Conservation (phyloP, 768 basidiomycete genomes). For the Chalciporus sphaerocephalus region DNA sequence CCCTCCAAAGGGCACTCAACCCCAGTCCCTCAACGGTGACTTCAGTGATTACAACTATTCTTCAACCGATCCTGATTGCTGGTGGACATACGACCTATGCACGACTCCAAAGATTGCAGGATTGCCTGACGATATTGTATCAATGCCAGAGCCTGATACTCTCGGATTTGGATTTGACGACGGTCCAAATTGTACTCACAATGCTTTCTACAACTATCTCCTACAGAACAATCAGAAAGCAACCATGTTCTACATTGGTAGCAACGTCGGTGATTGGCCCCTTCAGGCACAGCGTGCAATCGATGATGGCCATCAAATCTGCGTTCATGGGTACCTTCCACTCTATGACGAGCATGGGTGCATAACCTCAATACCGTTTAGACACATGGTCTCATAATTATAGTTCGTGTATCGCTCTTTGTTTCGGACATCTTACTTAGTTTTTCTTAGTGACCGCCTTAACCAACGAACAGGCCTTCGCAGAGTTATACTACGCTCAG, state of each 20-base stretch:
- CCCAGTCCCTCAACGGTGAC: constrained; percentile 26
- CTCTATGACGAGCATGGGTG: too few species aligned
- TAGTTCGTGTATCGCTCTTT: constrained; percentile 36
- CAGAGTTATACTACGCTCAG: too few species aligned
- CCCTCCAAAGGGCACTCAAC: constrained; percentile 32
- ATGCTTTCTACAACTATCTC: constrained; percentile 56
- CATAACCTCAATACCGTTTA: neutral
- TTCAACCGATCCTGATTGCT: constrained; percentile 47
- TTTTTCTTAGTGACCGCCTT: constrained; percentile 48
- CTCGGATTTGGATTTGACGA: constrained; percentile 62
- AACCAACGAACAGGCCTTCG: constrained; percentile 62
- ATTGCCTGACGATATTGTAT: constrained; percentile 40
- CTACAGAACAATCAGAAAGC: constrained; percentile 53
- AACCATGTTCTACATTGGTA: constrained; percentile 59
- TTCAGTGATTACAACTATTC: constrained; percentile 35
- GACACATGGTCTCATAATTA: constrained; percentile 39
- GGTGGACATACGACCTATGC: constrained; percentile 39
- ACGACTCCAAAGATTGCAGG: constrained; percentile 43
- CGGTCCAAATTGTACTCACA: constrained; percentile 63
- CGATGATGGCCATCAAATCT: constrained; percentile 57
- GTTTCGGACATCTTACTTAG: neutral
- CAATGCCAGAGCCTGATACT: constrained; percentile 52
- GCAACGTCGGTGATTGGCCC: constrained; percentile 54
- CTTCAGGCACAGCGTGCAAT: constrained; percentile 51
- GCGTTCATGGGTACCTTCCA: constrained; percentile 46